Evolutionary conservation across 2,329 filamentous ascomycete genomes (phyloP).

Genomic region (Rhynchosporium secalis): DNA sequence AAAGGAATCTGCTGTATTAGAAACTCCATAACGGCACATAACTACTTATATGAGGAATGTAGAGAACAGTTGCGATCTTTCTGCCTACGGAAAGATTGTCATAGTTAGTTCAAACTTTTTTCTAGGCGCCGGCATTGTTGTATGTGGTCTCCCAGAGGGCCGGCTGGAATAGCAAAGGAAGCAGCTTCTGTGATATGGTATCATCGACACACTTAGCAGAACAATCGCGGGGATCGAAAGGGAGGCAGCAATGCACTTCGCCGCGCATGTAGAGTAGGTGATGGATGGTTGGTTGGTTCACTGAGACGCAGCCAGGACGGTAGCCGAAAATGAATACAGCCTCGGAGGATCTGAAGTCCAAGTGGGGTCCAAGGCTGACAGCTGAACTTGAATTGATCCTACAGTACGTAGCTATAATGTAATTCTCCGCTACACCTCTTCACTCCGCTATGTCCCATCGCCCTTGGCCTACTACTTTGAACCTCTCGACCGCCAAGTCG

Average conservation of each 20-base stretch:
- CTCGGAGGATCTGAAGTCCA: conserved; percentile 13
- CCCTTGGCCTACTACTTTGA: background rate
- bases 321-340: conserved; percentile 14
- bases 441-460: background rate
- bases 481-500: background rate
- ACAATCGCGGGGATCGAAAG: conserved; percentile 3
- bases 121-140: conserved; percentile 23
- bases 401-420: background rate
- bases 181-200: conserved; percentile 23
- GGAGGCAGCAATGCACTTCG: conserved; percentile 20
- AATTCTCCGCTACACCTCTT: background rate
- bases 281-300: conserved; percentile 9
- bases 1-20: conserved; percentile 13
- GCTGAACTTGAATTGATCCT: background rate
- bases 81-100: conserved; percentile 30
- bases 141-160: conserved; percentile 26
- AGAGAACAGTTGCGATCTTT: conserved; percentile 20
- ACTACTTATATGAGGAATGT: conserved; percentile 30
- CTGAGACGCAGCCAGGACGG: conserved; percentile 5
- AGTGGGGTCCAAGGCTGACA: conserved; percentile 20
- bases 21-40: conserved; percentile 29
- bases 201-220: conserved; percentile 15
- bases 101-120: conserved; percentile 28
- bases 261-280: conserved; percentile 13
- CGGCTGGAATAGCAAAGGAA: conserved; percentile 29